Evolutionary conservation across 768 basidiomycete species (phyloP), one percentile per base, ranked within the genome.

Genomic region (Paxillus rubicundulus): DNA sequence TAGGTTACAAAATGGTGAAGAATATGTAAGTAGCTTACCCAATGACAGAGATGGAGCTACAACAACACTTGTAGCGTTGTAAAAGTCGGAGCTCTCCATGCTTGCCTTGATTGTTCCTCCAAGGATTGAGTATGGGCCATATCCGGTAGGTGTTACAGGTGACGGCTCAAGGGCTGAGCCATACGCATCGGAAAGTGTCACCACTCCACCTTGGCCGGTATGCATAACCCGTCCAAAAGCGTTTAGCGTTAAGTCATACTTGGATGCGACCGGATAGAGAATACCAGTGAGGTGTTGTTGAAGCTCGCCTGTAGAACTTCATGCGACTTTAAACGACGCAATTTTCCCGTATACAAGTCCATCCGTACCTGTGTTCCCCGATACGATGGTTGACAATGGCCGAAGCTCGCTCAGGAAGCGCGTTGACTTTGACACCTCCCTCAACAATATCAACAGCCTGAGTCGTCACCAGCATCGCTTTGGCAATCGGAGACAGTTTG

Each of bases 351-450:
- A 14, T 7, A 18, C 43, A 42, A 1, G 30, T 39, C 9, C 20
- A 14, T 10, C 48, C 72, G 12, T n/a, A 81, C 82, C 82, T 84
- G 34, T 76, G 70, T 14, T 79, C 78, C 4, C 82, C 77, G 41
- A 90, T 82, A 27, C 87, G 82, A 59, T 87, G 84, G 62, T 89
- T 86, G 33, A 87, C 79, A 20, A 87, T 66, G 6, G 82, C 85
- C 62, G 73, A 80, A 7, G 80, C 83, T 53, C 71, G 73, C 67
- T 90, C 88, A 0, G 89, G 89, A 16, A 92, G 76, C 14, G 88
- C 87, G 62, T 90, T 91, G 32, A 75, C 74, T 68, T 89, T 87
- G 14, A 82, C 79, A 13, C 82, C 83, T 20, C 81, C 81, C 30
- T 72, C 69, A 39, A 81, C 74, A 14, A 92, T 62, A 60, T 89